Conservation (phyloP, 208 protist genomes). For the Crithidia mellificae region DNA sequence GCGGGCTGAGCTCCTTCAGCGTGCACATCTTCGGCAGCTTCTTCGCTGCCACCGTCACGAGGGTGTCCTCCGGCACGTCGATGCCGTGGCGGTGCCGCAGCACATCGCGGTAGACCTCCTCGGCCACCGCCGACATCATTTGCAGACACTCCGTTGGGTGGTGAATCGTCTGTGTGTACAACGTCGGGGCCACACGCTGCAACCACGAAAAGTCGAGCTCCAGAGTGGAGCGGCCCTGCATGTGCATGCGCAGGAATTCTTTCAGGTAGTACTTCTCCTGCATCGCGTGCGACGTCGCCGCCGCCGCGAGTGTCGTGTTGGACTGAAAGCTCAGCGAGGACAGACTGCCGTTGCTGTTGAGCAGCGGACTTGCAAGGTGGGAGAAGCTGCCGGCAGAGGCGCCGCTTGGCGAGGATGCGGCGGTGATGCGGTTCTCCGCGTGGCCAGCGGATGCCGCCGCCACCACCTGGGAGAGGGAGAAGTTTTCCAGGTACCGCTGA, state of each 20-base stretch:
- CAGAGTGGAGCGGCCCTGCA: conserved; percentile 68
- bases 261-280: conserved; percentile 67
- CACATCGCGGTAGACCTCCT: conserved; percentile 71
- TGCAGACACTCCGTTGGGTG: conserved; percentile 89
- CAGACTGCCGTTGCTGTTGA: conserved; percentile 3
- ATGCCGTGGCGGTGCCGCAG: conserved; percentile 48
- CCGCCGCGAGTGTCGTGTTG: conserved; percentile 2
- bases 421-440: too few species aligned
- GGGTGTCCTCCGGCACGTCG: conserved; percentile 56
- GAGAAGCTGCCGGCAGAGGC: neutral
- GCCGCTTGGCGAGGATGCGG: too few species aligned
- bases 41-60: conserved; percentile 65
- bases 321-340: conserved; percentile 7
- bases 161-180: conserved; percentile 68
- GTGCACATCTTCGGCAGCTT: conserved; percentile 66
- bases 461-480: conserved; percentile 33
- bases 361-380: neutral
- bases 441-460: too few species aligned
- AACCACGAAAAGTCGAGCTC: conserved; percentile 81
- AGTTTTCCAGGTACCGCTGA: conserved; percentile 79
- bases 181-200: conserved; percentile 34
- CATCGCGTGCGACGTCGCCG: conserved; percentile 6
- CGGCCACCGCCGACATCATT: conserved; percentile 82
- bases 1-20: conserved; percentile 70
- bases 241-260: conserved; percentile 71